Evolutionary conservation across 345 rosid species (phyloP).

Genomic region (Boechera stricta): DNA sequence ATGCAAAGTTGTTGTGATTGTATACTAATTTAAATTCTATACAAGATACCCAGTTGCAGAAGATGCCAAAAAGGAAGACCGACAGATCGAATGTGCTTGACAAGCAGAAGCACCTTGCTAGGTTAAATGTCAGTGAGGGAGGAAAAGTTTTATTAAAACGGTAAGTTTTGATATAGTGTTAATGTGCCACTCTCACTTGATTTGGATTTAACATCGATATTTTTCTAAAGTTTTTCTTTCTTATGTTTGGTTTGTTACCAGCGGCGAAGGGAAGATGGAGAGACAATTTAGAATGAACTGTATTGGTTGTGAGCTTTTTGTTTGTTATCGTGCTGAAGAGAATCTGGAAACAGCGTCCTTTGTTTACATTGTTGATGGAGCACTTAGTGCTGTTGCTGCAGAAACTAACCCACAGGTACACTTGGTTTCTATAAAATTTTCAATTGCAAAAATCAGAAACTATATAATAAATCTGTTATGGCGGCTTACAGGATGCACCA

Average conservation of each 20-base stretch:
- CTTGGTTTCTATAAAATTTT: not conserved
- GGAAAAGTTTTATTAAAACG: slow-evolving; percentile 90
- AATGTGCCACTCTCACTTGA: not conserved
- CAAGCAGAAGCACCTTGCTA: slow-evolving; percentile 91
- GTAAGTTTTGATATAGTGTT: slow-evolving; percentile 37
- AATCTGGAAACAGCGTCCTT: slow-evolving; percentile 71
- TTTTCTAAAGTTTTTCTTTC: not conserved
- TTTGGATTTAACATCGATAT: not conserved
- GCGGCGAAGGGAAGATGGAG: slow-evolving; percentile 96
- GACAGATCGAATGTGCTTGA: slow-evolving; percentile 89
- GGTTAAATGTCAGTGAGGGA: slow-evolving; percentile 72
- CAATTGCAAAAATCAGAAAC: not conserved
- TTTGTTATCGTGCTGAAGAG: slow-evolving; percentile 95
- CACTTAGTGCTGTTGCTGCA: slow-evolving; percentile 87
- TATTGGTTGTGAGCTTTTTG: slow-evolving; percentile 83
- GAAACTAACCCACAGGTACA: slow-evolving; percentile 92
- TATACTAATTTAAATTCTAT: slow-evolving; percentile 51
- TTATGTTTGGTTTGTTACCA: slow-evolving; percentile 40
- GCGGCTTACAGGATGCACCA: slow-evolving; percentile 71
- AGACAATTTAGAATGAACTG: slow-evolving; percentile 98
- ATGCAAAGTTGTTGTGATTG: slow-evolving; percentile 10
- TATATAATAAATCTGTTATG: not conserved
- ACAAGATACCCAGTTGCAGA: slow-evolving; percentile 98
- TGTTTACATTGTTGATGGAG: slow-evolving; percentile 79
- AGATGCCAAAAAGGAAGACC: slow-evolving; percentile 95